Evolutionary conservation across 306 rosid genomes (phyloP), one percentile per base, ranked within the genome.

Genomic region (Corylus avellana): DNA sequence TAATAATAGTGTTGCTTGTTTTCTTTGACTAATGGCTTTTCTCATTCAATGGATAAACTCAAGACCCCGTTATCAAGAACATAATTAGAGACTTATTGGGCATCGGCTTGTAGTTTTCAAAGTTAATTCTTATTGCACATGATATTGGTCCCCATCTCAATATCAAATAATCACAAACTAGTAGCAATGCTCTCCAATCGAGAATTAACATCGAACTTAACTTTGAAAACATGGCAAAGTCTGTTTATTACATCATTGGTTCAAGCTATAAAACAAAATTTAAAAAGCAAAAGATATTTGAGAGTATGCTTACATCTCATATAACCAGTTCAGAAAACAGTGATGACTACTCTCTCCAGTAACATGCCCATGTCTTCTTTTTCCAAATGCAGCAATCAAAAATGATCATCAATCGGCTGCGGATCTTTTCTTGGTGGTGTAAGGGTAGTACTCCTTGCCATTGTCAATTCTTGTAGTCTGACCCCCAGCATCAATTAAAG

Each of bases 391-490:
- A 63, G 63, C 75, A 56, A 22, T 27, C 7, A 39, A 73, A 82
- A 67, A 68, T 55, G 76, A 83, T 73, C 86, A 67, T 73, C 86
- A 67, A 51, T 89, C 96, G 25, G 56, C 71, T 22, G 84, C 27
- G 80, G 97, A 54, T 89, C 94, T 91, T 84, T 93, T 95, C 89
- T 93, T 93, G 85, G 93, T 88, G 67, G 97, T 95, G 80, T 91
- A 95, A 66, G 98, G 97, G 50, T 93, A 92, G 78, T 95, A 95
- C 84, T 95, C 99, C 93, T 76, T 90, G 81, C 94, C 96, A 1
- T 6, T 57, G 73, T 95, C 99, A 44, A 88, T 79, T 89, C 96
- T 95, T 37, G 96, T 77, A 69, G 87, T 89, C 82, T 89, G 96
- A 75, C 94, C 98, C 22, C 92, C 97, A 12, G 85, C 82, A 79